Percentiles rank a stretch among this genome's conserved stretches.
Evolutionary conservation across 805 yeast species (phyloP).

Genomic region (Zygosaccharomyces lentus): DNA sequence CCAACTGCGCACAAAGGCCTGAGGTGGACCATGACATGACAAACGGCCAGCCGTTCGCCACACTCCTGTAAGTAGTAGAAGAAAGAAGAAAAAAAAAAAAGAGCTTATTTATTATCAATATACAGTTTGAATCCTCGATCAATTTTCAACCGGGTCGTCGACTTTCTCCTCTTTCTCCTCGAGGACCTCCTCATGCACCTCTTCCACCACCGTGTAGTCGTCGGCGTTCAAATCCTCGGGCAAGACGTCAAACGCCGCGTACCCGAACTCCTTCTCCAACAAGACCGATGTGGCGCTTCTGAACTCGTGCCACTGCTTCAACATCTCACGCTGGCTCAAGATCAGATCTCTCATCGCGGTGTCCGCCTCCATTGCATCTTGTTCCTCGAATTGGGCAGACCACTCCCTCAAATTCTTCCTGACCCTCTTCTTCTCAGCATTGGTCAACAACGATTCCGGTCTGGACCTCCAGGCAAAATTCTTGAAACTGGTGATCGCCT

Average conservation of each 20-base stretch:
- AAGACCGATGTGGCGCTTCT: constrained; percentile 50
- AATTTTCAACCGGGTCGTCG: constrained; percentile 38
- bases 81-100: background rate
- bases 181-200: constrained; percentile 67
- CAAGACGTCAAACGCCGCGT: constrained; percentile 39
- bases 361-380: constrained; percentile 93
- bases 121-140: background rate
- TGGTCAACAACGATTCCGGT: constrained; percentile 71
- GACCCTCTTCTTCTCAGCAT: constrained; percentile 82
- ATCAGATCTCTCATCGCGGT: constrained; percentile 88
- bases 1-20: constrained; percentile 70
- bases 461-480: constrained; percentile 97
- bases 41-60: too few species aligned
- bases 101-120: constrained; percentile 9
- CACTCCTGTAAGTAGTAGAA: background rate
- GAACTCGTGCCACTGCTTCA: constrained; percentile 84
- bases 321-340: constrained; percentile 71
- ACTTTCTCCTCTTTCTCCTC: constrained; percentile 70
- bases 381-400: constrained; percentile 89
- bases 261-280: constrained; percentile 35
- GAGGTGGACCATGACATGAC: too few species aligned
- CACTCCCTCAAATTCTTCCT: constrained; percentile 84
- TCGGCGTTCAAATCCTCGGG: constrained; percentile 42
- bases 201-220: constrained; percentile 64
- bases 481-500: constrained; percentile 74